Percentiles rank a stretch among this genome's conserved stretches.
phyloP scores from a whole-genome alignment of 768 basidiomycete species.

The Brasilioporus rufonigricans region DNA sequence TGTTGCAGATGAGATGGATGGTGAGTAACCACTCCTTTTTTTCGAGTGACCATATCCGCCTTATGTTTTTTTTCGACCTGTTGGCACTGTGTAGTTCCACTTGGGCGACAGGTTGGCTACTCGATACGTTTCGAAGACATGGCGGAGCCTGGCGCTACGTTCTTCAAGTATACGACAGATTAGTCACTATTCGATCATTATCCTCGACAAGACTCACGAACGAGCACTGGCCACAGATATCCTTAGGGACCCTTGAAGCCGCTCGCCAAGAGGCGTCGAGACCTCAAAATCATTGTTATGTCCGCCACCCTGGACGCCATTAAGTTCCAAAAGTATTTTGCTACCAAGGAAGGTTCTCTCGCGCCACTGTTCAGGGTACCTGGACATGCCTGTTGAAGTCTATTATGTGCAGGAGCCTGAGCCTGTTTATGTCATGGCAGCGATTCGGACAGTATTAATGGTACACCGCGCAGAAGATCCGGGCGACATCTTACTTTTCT shows the following conservation, averaged over 20 bases:
- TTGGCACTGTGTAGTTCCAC: constrained; percentile 54
- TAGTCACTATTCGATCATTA: constrained; percentile 93
- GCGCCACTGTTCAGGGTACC: constrained; percentile 89
- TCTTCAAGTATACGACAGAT: constrained; percentile 99
- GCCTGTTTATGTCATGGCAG: constrained; percentile 94
- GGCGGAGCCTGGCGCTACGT: constrained; percentile 81
- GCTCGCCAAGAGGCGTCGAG: constrained; percentile 73
- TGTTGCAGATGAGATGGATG: constrained; percentile 99
- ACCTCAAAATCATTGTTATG: constrained; percentile 98
- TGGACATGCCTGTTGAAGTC: constrained; percentile 90
- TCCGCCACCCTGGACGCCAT: constrained; percentile 94
- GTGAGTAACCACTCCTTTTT: constrained; percentile 42
- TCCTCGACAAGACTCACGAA: constrained; percentile 98
- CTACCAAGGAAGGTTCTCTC: constrained; percentile 35
- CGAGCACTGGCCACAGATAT: constrained; percentile 97
- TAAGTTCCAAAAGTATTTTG: constrained; percentile 97
- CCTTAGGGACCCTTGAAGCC: constrained; percentile 91
- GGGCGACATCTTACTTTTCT: constrained; percentile 90
- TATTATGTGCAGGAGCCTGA: constrained; percentile 92
- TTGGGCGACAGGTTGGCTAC: constrained; percentile 95
- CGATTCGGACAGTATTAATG: constrained; percentile 93
- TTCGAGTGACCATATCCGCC: background rate
- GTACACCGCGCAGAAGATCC: constrained; percentile 93
- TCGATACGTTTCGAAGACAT: constrained; percentile 96
- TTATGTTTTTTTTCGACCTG: constrained; percentile 5